These are phyloP conservation scores for Pisolithus sp. DNA, from an alignment of 768 basidiomycete species.

Conservation along the genomic window DNA sequence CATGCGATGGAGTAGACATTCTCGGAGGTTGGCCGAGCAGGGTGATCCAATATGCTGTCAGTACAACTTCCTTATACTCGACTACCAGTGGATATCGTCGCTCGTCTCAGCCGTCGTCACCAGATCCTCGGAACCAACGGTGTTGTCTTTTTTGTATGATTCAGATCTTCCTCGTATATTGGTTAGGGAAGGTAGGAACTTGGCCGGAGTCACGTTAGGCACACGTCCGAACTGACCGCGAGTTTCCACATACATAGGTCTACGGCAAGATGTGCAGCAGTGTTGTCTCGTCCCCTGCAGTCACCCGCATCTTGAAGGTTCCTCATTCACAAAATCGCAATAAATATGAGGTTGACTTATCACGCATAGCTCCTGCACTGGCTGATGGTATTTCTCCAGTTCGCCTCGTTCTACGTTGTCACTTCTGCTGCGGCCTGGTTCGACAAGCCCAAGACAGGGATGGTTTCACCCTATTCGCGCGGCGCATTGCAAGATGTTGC, in stretches of 20 bases:
- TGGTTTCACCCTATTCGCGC: constrained; percentile 30
- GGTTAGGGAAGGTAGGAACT: constrained; percentile 35
- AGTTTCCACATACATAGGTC: constrained; percentile 21
- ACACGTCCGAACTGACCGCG: background rate
- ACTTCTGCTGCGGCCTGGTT: constrained; percentile 45
- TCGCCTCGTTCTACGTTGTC: constrained; percentile 44
- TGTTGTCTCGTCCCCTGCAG: constrained; percentile 36
- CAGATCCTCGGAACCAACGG: constrained; percentile 36
- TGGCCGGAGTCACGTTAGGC: background rate
- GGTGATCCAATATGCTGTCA: constrained; percentile 26
- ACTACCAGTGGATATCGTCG: background rate
- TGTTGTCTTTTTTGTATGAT: constrained; percentile 33
- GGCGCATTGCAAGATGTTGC: constrained; percentile 34
- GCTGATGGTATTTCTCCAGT: constrained; percentile 43
- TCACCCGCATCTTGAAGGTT: constrained; percentile 46
- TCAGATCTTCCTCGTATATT: constrained; percentile 34
- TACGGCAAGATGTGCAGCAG: constrained; percentile 44
- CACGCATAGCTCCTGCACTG: constrained; percentile 38
- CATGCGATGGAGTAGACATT: constrained; percentile 37
- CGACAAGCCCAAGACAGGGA: constrained; percentile 35
- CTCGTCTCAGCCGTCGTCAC: constrained; percentile 11
- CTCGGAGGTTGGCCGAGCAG: constrained; percentile 39
- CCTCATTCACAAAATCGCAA: background rate
- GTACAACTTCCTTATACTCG: constrained; percentile 10
- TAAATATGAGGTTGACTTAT: background rate